Evolutionary conservation across 2,329 filamentous ascomycete species (phyloP), one percentile per base, ranked within the genome.

Genomic region (Paramyrothecium sp.): DNA sequence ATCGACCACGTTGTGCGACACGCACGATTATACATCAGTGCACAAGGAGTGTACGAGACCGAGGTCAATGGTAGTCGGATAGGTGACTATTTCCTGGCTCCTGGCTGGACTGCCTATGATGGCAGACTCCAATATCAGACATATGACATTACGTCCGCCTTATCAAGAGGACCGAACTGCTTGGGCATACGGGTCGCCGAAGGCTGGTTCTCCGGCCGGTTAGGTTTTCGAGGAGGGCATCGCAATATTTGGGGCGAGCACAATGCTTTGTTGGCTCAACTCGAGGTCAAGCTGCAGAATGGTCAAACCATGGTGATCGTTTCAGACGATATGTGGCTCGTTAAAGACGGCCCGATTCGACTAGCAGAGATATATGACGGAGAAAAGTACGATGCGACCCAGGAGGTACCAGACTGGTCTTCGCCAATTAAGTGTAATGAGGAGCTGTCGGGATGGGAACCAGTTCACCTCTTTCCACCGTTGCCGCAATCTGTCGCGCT

Each of bases 101-200:
- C 81, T 0, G 81, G 82, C 0, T 85, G 81, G 79, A 76, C 75
- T 51, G 75, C 73, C 7, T 86, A 85, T 58, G 68, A 75, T 0
- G 67, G 77, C 50, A 71, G 81, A 3, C 70, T 79, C 26, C 68
- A 73, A 0, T 86, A 86, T 54, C 76, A 85, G 57, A 80, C 77
- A 0, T 81, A 79, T 59, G 81, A 86, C 59, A 77, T 85, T 1
- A 76, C 75, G 0, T 58, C 69, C 0, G 67, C 79, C 0, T 56
- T 85, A 0, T 54, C 38, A 17, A 4, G 50, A 2, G 30, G 41
- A 0, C 19, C 47, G 0, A 65, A 64, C 12, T 67, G 65, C 7
- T 7, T 67, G 0, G 65, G 62, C 1, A 49, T 66, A 0, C 60
- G 59, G 2, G 20, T 54, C 12, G 79, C 71, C 2, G 79, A 82